Base-by-base conservation (phyloP, 1,139 yeast species). In the Pichia sp. region DNA sequence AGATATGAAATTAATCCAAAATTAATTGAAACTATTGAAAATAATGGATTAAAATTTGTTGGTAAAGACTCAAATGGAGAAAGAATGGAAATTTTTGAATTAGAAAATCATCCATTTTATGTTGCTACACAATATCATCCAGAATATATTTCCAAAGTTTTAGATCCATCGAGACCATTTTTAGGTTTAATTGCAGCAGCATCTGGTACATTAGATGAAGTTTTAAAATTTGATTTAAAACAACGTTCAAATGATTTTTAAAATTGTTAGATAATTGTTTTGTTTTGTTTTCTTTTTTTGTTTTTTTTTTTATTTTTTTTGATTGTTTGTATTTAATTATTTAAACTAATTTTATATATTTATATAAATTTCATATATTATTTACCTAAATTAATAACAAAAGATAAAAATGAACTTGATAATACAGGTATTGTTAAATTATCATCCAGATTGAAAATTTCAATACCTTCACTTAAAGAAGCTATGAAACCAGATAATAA, bases 61-160 rank as follows among this genome's bases (percentile, higher is more conserved):
- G 99, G 98, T 67, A 88, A 84, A 70, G 99, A 93, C 71, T 97
- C 91, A 67, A 71, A 82, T 49, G 89, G 85, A 59, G 80, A 82
- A 64, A 85, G 99, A 75, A 93, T 95, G 96, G 99, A 93, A 73
- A 84, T 90, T 56, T 77, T 89, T 56, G 99, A 93, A 72, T 75
- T 90, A 63, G 73, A 74, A 44, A 70, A 70, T 60, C 98, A 91
- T 70, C 95, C 95, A 66, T 93, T 84, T 74, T 91, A 74, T 67
- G 95, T 90, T 63, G 99, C 95, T 60, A 88, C 97, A 44, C 99
- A 93, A 75, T 93, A 91, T 74, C 99, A 93, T 69, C 99, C 99
- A 45, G 99, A 93, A 73, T 93, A 93, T 70, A 79, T 91, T 62
- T 89, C 98, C 46, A 89, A 95, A 72, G 99, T 95, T 39, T 80